Evolutionary conservation across 176 grass and related monocot genomes (phyloP), one percentile per base, ranked within the genome.

Genomic region (Ensete glaucum): DNA sequence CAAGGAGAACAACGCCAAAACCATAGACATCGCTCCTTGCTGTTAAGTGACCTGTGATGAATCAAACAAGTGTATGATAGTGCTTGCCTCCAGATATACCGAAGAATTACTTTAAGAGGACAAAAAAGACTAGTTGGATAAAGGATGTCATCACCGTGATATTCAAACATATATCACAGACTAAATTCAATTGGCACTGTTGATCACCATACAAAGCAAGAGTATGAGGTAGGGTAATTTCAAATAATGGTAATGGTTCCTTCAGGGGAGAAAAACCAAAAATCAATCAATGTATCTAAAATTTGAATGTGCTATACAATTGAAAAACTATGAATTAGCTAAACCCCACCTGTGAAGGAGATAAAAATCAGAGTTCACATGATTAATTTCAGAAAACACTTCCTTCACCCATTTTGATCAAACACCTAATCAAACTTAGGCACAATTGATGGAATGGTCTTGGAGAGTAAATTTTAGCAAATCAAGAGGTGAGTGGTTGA

Each of bases 11-110:
- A 27, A 74, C 72, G 3, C 72, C 72, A 19, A 74, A 74, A 57
- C 72, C 72, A 74, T 74, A 74, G 9, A 74, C 53, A 74, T 74
- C 72, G 10, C 72, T 74, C 50, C 53, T 54, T 23, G 72, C 72
- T 43, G 72, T 74, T 53, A 74, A 58, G 20, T 74, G 72, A 12
- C 72, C 72, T 74, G 53, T 34, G 13, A 29, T 74, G 53, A 54
- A 57, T 57, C 20, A 19, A 54, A 26, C 11, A 9, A 56, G n/a
- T 56, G 21, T 50, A 17, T 74, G 16, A 27, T 26, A 53, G 9
- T 55, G 52, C 20, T 24, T 54, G 8, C 1, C 52, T 9, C 15
- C 20, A 74, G 17, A 55, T 16, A 9, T 16, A 29, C 0, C 13
- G 52, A 54, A 55, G 14, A 26, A 29, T 26, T 26, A 8, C 16